A percentile compares a stretch with the other conserved stretches of the same genome.
These are phyloP conservation scores for Spergularia marina DNA, from an alignment of 148 eudicot genomes.

Conservation along the genomic window DNA sequence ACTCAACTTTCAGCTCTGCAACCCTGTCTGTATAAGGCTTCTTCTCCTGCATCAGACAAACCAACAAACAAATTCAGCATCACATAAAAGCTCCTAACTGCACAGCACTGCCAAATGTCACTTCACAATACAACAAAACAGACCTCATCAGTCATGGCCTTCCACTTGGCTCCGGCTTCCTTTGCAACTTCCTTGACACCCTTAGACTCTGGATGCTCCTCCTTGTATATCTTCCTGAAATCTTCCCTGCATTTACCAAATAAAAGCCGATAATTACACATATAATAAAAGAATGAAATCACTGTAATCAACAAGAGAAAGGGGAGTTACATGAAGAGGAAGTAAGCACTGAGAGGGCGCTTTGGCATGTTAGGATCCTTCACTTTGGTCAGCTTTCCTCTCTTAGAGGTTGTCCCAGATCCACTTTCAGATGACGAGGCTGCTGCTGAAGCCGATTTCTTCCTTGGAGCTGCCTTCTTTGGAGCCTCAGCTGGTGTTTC, in stretches of 20 bases:
- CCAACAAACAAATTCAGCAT: not conserved
- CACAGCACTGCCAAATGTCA: not conserved
- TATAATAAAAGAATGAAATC: not conserved
- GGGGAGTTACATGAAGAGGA: conserved; percentile 59
- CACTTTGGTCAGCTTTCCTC: conserved; percentile 43
- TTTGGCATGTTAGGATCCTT: conserved; percentile 63
- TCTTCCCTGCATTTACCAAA: conserved; percentile 53
- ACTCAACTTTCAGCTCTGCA: conserved; percentile 69
- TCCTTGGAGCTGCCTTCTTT: conserved; percentile 54
- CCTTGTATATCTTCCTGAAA: conserved; percentile 70
- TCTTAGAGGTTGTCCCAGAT: conserved; percentile 48
- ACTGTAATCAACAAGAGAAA: not conserved
- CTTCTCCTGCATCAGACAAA: conserved; percentile 53
- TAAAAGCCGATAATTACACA: conserved; percentile 36
- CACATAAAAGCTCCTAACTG: too few species aligned
- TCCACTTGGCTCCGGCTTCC: conserved; percentile 91
- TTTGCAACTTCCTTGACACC: conserved; percentile 65
- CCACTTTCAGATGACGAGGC: conserved; percentile 12
- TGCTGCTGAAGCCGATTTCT: conserved; percentile 27
- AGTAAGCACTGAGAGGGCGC: conserved; percentile 77
- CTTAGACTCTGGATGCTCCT: conserved; percentile 69
- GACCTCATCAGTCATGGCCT: conserved; percentile 77
- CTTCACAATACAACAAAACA: not conserved
- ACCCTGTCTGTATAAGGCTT: conserved; percentile 61
- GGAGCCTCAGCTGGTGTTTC: conserved; percentile 42